Conservation (phyloP, 2,329 filamentous ascomycete genomes). For the Iodosphaeria phyllophila region DNA sequence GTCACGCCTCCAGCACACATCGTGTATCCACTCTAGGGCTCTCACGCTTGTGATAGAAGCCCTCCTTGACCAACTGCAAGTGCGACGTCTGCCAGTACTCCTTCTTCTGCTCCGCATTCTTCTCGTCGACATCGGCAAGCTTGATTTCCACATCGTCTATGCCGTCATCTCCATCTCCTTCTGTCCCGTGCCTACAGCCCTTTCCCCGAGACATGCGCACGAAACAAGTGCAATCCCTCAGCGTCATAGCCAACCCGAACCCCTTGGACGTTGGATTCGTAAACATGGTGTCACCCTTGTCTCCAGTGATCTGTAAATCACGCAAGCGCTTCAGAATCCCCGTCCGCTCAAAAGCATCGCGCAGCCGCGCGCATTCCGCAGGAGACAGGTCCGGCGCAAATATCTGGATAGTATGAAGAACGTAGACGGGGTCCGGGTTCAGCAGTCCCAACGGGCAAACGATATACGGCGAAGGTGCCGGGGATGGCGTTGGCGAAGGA, state of each 20-base stretch:
- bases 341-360: constrained; percentile 18
- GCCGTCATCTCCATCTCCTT: constrained; percentile 9
- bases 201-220: constrained; percentile 32
- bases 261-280: constrained; percentile 19
- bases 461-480: no score
- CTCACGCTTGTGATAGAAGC: constrained; percentile 37
- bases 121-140: constrained; percentile 62
- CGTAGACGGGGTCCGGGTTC: constrained; percentile 24
- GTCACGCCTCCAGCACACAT: constrained; percentile 8
- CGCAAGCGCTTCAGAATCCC: constrained; percentile 18
- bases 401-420: constrained; percentile 22
- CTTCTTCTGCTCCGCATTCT: constrained; percentile 47
- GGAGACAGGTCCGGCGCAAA: constrained; percentile 16
- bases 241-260: constrained; percentile 57
- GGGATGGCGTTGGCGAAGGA: no score
- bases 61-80: constrained; percentile 39
- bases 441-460: constrained; percentile 51
- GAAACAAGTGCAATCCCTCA: constrained; percentile 64
- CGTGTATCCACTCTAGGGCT: constrained; percentile 10
- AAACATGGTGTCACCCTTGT: constrained; percentile 23
- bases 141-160: constrained; percentile 28
- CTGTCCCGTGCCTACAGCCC: no score
- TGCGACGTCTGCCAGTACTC: constrained; percentile 52
- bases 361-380: constrained; percentile 14
- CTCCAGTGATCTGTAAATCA: constrained; percentile 17